Conservation (phyloP, 805 yeast genomes). For the Brettanomyces naardenensis region DNA sequence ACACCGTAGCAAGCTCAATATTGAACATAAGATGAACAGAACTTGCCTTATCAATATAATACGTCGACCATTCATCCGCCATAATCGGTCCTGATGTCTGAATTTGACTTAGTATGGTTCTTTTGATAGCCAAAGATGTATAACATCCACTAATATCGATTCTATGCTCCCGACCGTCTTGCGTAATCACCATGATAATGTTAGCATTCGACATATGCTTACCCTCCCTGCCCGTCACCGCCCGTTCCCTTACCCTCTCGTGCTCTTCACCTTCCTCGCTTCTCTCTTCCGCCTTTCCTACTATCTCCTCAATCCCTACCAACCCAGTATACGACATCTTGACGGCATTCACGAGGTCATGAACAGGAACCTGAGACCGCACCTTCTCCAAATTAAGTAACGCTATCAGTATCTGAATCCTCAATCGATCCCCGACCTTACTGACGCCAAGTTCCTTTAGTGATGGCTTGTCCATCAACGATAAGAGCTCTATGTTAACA, state of each 20-base stretch:
- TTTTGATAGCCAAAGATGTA: constrained; percentile 71
- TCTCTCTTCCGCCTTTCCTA: constrained; percentile 1
- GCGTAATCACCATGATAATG: constrained; percentile 54
- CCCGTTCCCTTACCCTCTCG: constrained; percentile 1
- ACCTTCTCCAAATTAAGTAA: constrained; percentile 31
- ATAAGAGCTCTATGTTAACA: constrained; percentile 46
- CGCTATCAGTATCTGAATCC: constrained; percentile 53
- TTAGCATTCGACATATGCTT: background rate
- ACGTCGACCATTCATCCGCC: constrained; percentile 48
- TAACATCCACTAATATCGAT: constrained; percentile 73
- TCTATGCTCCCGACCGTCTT: constrained; percentile 62
- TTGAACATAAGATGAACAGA: constrained; percentile 48
- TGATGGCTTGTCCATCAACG: constrained; percentile 54
- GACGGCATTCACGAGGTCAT: constrained; percentile 14
- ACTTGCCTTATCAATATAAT: constrained; percentile 28
- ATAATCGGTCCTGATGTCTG: constrained; percentile 19
- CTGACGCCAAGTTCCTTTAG: constrained; percentile 64
- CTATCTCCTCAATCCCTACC: constrained; percentile 10
- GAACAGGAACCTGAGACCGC: constrained; percentile 12
- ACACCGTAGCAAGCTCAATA: constrained; percentile 73
- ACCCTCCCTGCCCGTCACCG: background rate
- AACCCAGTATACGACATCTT: constrained; percentile 11
- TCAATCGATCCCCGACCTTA: constrained; percentile 79
- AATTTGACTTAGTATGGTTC: constrained; percentile 26
- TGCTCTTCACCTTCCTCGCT: constrained; percentile 1